Conservation (phyloP, 2,329 filamentous ascomycete genomes). For the Huntiella decipiens region DNA sequence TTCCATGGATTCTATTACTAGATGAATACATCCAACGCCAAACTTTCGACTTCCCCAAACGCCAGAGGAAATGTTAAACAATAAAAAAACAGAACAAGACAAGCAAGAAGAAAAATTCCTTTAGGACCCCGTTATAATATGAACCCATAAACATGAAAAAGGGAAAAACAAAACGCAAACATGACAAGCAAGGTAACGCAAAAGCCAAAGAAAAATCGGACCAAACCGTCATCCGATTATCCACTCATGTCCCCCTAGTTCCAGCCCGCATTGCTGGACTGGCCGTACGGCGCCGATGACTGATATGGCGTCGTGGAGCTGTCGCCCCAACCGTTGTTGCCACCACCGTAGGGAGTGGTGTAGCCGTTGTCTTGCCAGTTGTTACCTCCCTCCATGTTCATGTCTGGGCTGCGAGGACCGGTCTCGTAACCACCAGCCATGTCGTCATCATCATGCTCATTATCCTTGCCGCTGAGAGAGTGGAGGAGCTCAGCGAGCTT, state of each 20-base stretch:
- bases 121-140: not conserved
- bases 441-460: slow-evolving; percentile 28
- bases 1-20: too few species aligned
- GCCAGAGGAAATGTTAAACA: slow-evolving; percentile 1
- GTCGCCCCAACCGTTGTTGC: slow-evolving; percentile 39
- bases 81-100: slow-evolving; percentile 1
- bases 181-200: not conserved
- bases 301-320: slow-evolving; percentile 29
- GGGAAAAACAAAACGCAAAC: not conserved
- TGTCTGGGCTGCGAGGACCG: slow-evolving; percentile 47
- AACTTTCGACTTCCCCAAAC: slow-evolving; percentile 1
- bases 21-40: too few species aligned
- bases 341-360: slow-evolving; percentile 47
- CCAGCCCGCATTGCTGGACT: slow-evolving; percentile 12
- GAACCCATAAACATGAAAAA: not conserved
- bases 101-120: not conserved
- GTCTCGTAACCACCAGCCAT: slow-evolving; percentile 30
- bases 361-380: slow-evolving; percentile 46
- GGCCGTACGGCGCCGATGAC: slow-evolving; percentile 25
- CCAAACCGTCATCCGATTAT: not conserved
- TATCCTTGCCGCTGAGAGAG: slow-evolving; percentile 34
- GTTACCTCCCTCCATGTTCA: slow-evolving; percentile 37
- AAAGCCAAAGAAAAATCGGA: not conserved
- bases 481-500: slow-evolving; percentile 72
- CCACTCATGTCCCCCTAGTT: slow-evolving; percentile 5